Base-by-base conservation (phyloP, 345 rosid species). In the Gossypium thurberi region DNA sequence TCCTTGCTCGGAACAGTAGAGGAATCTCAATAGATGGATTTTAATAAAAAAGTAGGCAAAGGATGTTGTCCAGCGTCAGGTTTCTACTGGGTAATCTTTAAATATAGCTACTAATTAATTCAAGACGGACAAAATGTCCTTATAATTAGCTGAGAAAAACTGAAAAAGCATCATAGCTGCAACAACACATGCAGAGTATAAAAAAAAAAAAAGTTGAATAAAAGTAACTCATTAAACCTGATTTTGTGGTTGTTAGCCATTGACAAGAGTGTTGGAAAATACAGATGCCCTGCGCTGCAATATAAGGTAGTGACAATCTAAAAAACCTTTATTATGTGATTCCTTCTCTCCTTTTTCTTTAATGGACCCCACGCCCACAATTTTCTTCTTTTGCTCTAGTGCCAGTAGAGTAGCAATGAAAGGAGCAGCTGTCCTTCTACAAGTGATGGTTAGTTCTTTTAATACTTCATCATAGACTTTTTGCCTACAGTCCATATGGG, bases 401-500 rank as follows among this genome's bases (percentile, higher is more conserved):
- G 81, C 78, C 65, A 23, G 28, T 8, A 62, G 33, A 58, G 56
- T 25, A 71, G 80, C 62, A 76, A 62, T 26, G 76, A 69, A 69
- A 67, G 63, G 63, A 71, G 69, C 25, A 65, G 33, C 20, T 69
- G 3, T 33, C 40, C 40, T 63, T 46, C 67, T 21, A 63, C 74
- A 55, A 18, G 33, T 66, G 59, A 70, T 60, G 11, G 59, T n/a
- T 21, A 28, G 62, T 58, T 15, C 63, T 58, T 17, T n/a, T 5
- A 46, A 44, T 70, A 33, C 37, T 78, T 71, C 15, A 11, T 17
- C 0, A 10, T 40, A 17, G 23, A 33, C 69, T 69, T 76, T 75
- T 65, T 66, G 43, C 18, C 69, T 50, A 40, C 69, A 78, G 75
- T 74, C 68, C 78, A 44, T 74, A 62, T 74, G 79, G 81, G 79